Base-by-base conservation (phyloP, 352 stramenopile species). In the Globisporangium ultimum region DNA sequence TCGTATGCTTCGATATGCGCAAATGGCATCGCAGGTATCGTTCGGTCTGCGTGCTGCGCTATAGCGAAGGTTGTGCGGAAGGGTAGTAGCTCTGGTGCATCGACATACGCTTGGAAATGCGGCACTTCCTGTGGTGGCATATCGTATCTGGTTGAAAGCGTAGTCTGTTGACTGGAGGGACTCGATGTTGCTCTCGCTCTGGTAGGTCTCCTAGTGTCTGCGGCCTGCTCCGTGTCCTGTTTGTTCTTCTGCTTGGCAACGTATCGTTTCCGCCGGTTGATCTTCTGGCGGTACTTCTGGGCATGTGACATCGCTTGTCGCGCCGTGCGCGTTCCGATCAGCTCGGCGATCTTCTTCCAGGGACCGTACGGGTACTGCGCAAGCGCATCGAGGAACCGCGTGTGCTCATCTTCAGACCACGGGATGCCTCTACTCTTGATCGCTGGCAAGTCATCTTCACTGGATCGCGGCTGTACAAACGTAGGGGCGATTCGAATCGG, bases 301-400 rank as follows among this genome's bases (percentile, higher is more conserved):
- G 53, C 53, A 18, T 59, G 53, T 1, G 53, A 50, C 60, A 66
- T 66, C 43, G 96, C 95, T 60, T 98, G 92, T 20, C 88, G 84
- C 15, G 84, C 56, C 2, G 69, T 73, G 17, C 63, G 43, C 14
- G 67, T 76, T 3, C 58, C 50, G 21, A 74, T 50, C 32, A 63
- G 24, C 18, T 55, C 53, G 17, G 67, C 67, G 13, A 74, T 72
- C 3, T 48, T 43, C 42, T 66, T 66, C 66, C 66, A 72, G 18
- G 66, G 61, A 15, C 66, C 66, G 24, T 52, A 58, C 24, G 66
- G 66, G 54, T 67, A 70, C 58, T 51, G 18, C 42, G 66, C 61
- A 20, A 72, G 50, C 42, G 66, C 61, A 3, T 50, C 24, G 13
- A 72, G 53, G 48, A 72, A 72, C 6, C 60, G 58, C 5, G 67